Conservation (phyloP, 495 filamentous ascomycete genomes). For the Neurospora sp. region DNA sequence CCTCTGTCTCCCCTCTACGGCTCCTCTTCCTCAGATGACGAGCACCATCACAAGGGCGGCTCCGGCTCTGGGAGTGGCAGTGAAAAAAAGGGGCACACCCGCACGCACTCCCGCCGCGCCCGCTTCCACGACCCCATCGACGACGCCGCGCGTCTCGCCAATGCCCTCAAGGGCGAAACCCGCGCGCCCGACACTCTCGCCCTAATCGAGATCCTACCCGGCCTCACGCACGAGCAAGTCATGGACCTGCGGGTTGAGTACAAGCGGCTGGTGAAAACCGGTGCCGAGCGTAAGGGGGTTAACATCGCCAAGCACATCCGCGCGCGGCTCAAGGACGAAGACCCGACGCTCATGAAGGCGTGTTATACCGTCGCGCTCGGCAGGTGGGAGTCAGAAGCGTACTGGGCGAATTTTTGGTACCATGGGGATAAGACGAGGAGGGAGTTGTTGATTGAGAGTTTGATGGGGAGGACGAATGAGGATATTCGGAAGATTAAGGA, state of each 20-base stretch:
- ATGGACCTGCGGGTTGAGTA: slow-evolving; percentile 77
- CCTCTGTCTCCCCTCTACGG: slow-evolving; percentile 29
- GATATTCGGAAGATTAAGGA: slow-evolving; percentile 89
- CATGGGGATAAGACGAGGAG: slow-evolving; percentile 75
- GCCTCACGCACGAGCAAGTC: slow-evolving; percentile 75
- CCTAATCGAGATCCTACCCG: slow-evolving; percentile 75
- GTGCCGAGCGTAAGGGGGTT: slow-evolving; percentile 63
- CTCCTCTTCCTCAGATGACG: slow-evolving; percentile 27
- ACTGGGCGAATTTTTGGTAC: slow-evolving; percentile 99
- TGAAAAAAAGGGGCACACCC: slow-evolving; percentile 19
- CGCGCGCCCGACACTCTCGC: slow-evolving; percentile 55
- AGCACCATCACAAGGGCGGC: slow-evolving; percentile 8
- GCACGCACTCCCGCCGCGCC: slow-evolving; percentile 39
- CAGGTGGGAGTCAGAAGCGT: slow-evolving; percentile 86
- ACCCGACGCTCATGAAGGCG: slow-evolving; percentile 66
- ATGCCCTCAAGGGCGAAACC: slow-evolving; percentile 60
- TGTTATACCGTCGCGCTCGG: slow-evolving; percentile 86
- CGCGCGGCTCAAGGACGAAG: slow-evolving; percentile 57
- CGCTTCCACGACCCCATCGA: slow-evolving; percentile 68
- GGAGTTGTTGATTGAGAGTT: slow-evolving; percentile 81
- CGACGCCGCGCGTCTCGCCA: slow-evolving; percentile 66
- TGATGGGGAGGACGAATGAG: slow-evolving; percentile 79
- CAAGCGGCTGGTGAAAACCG: slow-evolving; percentile 73
- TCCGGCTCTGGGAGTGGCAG: neutral
- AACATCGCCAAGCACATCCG: slow-evolving; percentile 97